These are phyloP conservation scores for Berkeleyomyces basicola DNA, from an alignment of 2,329 filamentous ascomycete species.

Conservation along the genomic window DNA sequence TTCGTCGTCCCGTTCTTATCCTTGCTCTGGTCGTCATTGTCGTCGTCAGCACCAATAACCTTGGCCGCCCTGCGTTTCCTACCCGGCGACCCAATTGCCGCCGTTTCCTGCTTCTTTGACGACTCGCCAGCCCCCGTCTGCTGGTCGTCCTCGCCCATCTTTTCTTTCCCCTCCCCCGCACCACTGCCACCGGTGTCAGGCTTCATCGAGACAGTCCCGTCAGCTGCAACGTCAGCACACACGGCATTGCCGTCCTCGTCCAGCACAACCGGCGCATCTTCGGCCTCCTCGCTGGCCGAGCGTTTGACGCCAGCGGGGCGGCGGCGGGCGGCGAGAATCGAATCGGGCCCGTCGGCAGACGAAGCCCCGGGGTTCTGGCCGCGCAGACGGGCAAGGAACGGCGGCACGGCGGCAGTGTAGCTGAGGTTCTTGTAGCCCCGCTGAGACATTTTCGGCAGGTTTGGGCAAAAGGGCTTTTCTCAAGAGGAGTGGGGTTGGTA, in stretches of 20 bases:
- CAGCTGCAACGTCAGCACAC: conserved; percentile 27
- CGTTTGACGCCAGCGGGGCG: conserved; percentile 33
- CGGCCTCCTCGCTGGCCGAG: conserved; percentile 51
- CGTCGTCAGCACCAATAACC: conserved; percentile 26
- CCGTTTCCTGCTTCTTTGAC: conserved; percentile 23
- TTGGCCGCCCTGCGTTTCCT: conserved; percentile 41
- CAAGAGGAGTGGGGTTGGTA: not conserved
- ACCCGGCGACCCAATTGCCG: conserved; percentile 25
- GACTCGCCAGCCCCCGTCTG: conserved; percentile 16
- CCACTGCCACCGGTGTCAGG: not conserved
- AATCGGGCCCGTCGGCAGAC: conserved; percentile 33
- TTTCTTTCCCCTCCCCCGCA: conserved; percentile 15
- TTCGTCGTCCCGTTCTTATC: conserved; percentile 15
- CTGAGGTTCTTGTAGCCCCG: conserved; percentile 56
- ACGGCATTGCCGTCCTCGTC: conserved; percentile 55
- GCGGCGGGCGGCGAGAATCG: conserved; percentile 32
- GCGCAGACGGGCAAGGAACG: conserved; percentile 42
- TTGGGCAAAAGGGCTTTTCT: conserved; percentile 12
- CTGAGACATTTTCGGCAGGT: conserved; percentile 25
- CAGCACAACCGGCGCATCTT: conserved; percentile 60
- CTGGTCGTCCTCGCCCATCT: conserved; percentile 16
- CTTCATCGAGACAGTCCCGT: conserved; percentile 23
- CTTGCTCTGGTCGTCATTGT: conserved; percentile 9
- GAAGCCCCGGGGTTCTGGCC: conserved; percentile 32
- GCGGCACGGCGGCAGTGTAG: conserved; percentile 43